Base-by-base conservation (phyloP, 2,329 filamentous ascomycete genomes). In the Fusarium sp. region DNA sequence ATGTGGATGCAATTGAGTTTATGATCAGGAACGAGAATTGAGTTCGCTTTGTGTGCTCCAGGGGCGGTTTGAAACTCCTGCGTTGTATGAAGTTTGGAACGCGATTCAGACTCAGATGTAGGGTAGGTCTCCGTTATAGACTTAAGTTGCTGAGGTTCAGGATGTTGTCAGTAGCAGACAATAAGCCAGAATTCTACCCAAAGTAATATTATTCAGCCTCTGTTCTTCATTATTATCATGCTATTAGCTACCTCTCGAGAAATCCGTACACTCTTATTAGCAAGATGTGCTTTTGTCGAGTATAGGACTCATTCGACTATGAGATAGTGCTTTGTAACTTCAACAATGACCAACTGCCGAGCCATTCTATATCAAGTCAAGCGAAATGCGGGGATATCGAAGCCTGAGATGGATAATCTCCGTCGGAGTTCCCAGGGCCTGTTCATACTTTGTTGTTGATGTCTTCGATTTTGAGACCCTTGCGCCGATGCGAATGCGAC, bases 21-120 rank as follows among this genome's bases (percentile, higher is more conserved):
- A 9, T 8, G 14, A 10, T 3, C 18, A 28, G 32, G 8, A 7
- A 28, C 7, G 3, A 3, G 17, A 12, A 18, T 28, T 8, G 3
- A 28, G 24, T 39, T 28, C 4, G 4, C n/a, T n/a, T 4, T 2
- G 41, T 18, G 5, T 22, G 15, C 28, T 38, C 8, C 5, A 32
- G 22, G 10, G 11, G 11, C 8, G 15, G 9, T 14, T 34, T 24
- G 22, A 26, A 13, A 13, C 10, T 50, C 7, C 1, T 12, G n/a
- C 6, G 14, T n/a, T 6, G 5, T n/a, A 7, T 9, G 13, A 28
- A 22, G 6, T 28, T 47, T 51, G 17, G 17, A 20, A 24, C 6
- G 8, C 14, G n/a, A 12, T 15, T 24, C 17, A 11, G 32, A 34
- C 12, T 15, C 5, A 10, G n/a, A 15, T 36, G 4, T 20, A 52